These are phyloP conservation scores for Stentor roeselii DNA, from an alignment of 73 alveolate species.

Conservation along the genomic window DNA sequence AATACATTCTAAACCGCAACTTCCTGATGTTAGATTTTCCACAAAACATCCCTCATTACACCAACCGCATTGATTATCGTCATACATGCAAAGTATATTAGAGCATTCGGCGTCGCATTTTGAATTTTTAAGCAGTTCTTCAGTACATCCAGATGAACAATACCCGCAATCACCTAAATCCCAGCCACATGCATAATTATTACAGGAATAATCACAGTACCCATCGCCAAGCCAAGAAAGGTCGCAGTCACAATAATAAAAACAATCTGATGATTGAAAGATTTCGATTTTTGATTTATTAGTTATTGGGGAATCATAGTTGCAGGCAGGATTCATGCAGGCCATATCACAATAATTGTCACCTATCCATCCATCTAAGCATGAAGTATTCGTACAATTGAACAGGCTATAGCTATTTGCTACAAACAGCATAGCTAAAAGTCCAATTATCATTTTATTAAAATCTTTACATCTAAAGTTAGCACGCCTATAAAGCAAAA, in stretches of 20 bases:
- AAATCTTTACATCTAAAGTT: too few species aligned
- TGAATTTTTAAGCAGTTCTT: not conserved
- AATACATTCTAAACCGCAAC: not conserved
- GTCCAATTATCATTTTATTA: too few species aligned
- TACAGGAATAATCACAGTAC: not conserved
- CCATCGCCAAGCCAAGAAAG: conserved; percentile 4
- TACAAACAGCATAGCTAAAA: too few species aligned
- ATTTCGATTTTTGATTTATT: not conserved
- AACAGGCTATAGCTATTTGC: not conserved
- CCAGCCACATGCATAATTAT: not conserved
- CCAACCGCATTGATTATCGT: not conserved
- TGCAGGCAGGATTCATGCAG: conserved; percentile 24
- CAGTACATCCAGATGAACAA: conserved; percentile 22
- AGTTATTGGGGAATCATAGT: not conserved
- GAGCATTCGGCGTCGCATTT: conserved; percentile 13
- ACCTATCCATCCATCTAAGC: not conserved
- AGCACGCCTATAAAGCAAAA: too few species aligned
- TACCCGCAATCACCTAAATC: conserved; percentile 19
- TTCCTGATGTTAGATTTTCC: not conserved
- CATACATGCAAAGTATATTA: not conserved
- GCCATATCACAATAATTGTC: not conserved
- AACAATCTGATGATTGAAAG: conserved; percentile 7
- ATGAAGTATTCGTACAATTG: not conserved
- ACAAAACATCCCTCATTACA: conserved; percentile 3
- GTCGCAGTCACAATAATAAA: not conserved